Evolutionary conservation across 805 yeast genomes (phyloP), one percentile per base, ranked within the genome.

Genomic region (Yarrowia sp.): DNA sequence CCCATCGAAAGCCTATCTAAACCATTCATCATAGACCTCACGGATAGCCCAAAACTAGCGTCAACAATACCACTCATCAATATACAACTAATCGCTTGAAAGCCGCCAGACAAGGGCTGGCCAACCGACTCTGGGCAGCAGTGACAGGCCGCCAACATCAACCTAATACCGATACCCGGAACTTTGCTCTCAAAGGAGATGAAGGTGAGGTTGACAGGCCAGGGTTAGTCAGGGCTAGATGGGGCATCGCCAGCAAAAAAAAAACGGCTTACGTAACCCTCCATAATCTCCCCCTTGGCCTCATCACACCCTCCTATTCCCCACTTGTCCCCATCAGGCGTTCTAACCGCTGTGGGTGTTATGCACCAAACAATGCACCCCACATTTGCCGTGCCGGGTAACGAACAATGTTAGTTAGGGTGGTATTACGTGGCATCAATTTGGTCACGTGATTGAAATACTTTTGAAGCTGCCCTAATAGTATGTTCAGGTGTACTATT

Each of bases 311-410:
- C 50, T 42, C 17, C 15, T 8, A 9, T 40, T 7, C 10, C 17
- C 46, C 46, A 24, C 30, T 24, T 24, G 30, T 24, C 30, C 6
- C 30, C 30, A 24, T 24, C 30, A 24, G 30, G 30, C 30, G 30
- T 24, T 24, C 40, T 34, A 34, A 17, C 39, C 56, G 42, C 39
- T 10, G 24, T 17, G 30, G 30, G 30, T 24, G 30, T 34, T 17
- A 33, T 50, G 55, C 55, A 34, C 55, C 55, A 50, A 50, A 50
- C 56, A 49, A 50, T 50, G 56, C 56, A 50, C 56, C 56, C 56
- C 56, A 50, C 56, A 50, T 49, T 49, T 33, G 56, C 38, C 50
- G 55, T 49, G 55, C 42, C 40, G 56, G 56, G 56, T 50, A 50
- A 50, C 40, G 9, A 24, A 24, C 30, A 24, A 7, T 24, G 30